Percentiles rank a stretch among this genome's conserved stretches.
phyloP scores from a whole-genome alignment of 78 protist genomes.

The Ministeria vibrans region DNA sequence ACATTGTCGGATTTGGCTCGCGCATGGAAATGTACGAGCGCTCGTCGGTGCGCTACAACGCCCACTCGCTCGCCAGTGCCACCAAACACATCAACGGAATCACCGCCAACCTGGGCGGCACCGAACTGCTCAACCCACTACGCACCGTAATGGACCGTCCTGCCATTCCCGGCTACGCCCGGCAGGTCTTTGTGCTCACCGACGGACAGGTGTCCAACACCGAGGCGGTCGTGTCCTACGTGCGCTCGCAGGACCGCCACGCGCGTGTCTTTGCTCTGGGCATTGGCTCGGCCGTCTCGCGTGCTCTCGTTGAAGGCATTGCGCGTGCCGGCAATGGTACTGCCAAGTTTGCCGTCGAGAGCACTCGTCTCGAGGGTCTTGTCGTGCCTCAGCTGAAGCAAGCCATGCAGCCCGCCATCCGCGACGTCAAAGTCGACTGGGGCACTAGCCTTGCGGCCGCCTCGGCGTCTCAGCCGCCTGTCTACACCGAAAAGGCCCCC shows the following conservation, averaged over 20 bases:
- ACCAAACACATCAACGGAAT: conserved; percentile 7
- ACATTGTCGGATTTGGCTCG: conserved; percentile 61
- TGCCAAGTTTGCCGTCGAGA: conserved; percentile 41
- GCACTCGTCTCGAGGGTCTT: not conserved
- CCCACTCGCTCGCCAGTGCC: conserved; percentile 23
- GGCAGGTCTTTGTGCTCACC: conserved; percentile 74
- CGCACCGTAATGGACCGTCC: not conserved
- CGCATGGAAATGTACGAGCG: not conserved
- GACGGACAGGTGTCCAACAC: conserved; percentile 72
- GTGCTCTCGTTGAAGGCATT: conserved; percentile 62
- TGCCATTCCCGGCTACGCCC: conserved; percentile 29
- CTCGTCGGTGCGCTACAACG: conserved; percentile 2
- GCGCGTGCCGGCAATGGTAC: conserved; percentile 71
- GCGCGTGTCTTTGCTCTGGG: conserved; percentile 73
- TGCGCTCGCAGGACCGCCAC: not conserved
- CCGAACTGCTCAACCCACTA: conserved; percentile 43
- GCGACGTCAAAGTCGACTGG: conserved; percentile 24
- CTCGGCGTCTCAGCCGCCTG: too few relatives aligned
- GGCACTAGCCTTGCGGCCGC: too few relatives aligned
- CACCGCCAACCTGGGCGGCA: conserved; percentile 57
- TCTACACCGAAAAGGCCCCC: not conserved
- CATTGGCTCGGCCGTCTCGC: conserved; percentile 58
- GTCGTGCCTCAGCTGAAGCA: conserved; percentile 43
- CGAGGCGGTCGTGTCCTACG: conserved; percentile 20
- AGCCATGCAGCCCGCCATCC: conserved; percentile 34